These are phyloP conservation scores for Magnolia changhungtana DNA, from an alignment of 164 flowering plant genomes.

Conservation along the genomic window DNA sequence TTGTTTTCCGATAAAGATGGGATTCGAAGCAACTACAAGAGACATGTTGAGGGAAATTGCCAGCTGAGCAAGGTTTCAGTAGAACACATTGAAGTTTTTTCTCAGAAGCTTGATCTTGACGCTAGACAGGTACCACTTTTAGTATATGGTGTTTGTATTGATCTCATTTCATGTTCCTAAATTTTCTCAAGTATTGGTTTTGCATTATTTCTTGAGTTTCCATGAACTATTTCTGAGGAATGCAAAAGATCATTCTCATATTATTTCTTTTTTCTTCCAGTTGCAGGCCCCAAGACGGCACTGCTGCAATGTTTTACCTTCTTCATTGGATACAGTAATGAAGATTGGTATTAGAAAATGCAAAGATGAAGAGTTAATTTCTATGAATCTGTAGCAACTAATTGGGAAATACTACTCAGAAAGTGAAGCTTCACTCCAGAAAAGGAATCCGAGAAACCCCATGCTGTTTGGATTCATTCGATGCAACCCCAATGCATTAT, in stretches of 20 bases:
- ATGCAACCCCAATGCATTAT: neutral
- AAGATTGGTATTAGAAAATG: constrained; percentile 52
- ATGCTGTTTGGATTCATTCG: neutral
- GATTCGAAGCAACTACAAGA: constrained; percentile 39
- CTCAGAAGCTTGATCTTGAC: constrained; percentile 42
- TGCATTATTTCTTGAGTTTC: neutral
- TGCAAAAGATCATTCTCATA: neutral
- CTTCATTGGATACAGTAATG: constrained; percentile 33
- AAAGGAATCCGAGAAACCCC: neutral
- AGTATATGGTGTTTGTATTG: neutral
- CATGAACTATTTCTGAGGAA: neutral
- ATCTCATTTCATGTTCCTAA: neutral
- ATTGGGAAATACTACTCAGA: neutral
- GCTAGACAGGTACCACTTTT: constrained; percentile 42
- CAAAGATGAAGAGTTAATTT: constrained; percentile 48
- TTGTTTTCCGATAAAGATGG: constrained; percentile 29
- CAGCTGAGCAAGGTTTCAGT: constrained; percentile 11
- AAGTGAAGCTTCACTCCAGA: neutral
- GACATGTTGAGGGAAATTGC: constrained; percentile 31
- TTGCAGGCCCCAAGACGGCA: constrained; percentile 67
- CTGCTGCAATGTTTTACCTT: constrained; percentile 55
- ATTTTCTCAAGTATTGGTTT: neutral
- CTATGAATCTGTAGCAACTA: constrained; percentile 30
- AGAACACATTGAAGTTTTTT: constrained; percentile 40
- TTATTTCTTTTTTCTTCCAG: constrained; percentile 20